These are phyloP conservation scores for Haplosporangium gracile DNA, from an alignment of 192 early-diverging fungal species.

Conservation along the genomic window DNA sequence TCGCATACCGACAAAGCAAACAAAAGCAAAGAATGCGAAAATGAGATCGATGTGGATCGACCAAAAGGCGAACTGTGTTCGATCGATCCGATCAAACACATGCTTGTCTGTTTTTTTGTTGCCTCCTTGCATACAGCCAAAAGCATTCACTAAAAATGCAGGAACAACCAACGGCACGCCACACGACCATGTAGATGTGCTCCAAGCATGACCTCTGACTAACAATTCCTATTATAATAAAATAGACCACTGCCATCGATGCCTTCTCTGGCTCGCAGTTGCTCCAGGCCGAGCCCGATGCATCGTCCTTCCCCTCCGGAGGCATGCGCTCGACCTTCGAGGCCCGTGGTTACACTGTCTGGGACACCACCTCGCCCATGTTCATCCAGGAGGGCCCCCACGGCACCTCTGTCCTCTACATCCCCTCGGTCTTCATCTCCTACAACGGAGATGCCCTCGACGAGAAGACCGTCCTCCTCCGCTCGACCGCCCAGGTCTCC, in stretches of 20 bases:
- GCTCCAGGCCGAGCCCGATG: slow-evolving; percentile 99
- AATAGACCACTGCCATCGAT: slow-evolving; percentile 79
- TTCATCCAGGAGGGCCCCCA: slow-evolving; percentile 94
- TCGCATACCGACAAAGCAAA: neutral
- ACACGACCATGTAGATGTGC: neutral
- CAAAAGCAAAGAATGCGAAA: neutral
- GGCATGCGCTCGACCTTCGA: slow-evolving; percentile 99
- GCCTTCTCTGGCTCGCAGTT: slow-evolving; percentile 98
- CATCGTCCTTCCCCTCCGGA: slow-evolving; percentile 98
- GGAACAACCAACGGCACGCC: neutral
- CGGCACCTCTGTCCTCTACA: slow-evolving; percentile 93
- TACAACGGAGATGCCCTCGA: slow-evolving; percentile 99
- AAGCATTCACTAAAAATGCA: neutral
- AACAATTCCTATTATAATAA: neutral
- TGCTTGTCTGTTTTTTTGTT: neutral
- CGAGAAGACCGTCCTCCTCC: slow-evolving; percentile 97
- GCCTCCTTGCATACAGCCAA: neutral
- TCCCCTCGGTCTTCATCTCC: slow-evolving; percentile 98
- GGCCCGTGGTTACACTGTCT: slow-evolving; percentile 99
- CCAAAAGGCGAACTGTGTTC: neutral
- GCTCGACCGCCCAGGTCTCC: slow-evolving; percentile 90
- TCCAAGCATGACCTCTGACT: neutral
- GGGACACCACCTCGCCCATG: slow-evolving; percentile 98
- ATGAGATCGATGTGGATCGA: neutral
- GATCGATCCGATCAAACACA: neutral